Evolutionary conservation across 164 flowering plant species (phyloP), one percentile per base, ranked within the genome.

Genomic region (Sedum album): DNA sequence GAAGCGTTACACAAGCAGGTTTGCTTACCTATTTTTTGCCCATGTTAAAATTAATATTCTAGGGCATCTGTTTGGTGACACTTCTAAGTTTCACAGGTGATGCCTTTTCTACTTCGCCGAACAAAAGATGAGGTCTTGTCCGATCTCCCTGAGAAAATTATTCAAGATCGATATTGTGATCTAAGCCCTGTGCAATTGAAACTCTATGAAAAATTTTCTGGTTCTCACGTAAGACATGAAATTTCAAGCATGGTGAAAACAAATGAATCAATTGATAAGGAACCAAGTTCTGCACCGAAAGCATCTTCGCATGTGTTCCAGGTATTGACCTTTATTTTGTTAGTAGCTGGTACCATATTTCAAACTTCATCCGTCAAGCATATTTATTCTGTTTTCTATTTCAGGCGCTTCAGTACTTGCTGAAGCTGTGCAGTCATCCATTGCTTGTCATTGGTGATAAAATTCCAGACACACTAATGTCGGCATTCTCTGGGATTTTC

Each of bases 1-100:
- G 99, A 95, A 83, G 98, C 99, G 70, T 75, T 95, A 80, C 99
- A 95, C 74, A 95, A 95, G 79, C 99, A 95, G 96, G 98, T 90
- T 3, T 42, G 26, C 18, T 57, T 33, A 28, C 62, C 33, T 57
- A 28, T 15, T 17, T n/a, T 57, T 20, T 35, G 31, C 53, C 1
- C 5, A 26, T 28, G 62, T 57, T 13, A 28, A 26, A n/a, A 30
- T 57, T 25, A 4, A 30, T 28, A 26, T 57, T 17, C n/a, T 57
- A 4, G 17, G 3, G 33, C 28, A 28, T 57, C 20, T 26, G 62
- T 57, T 28, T 57, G 17, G 33, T 26, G n/a, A 38, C 18, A 10
- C 31, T 46, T 38, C 68, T 57, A 11, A 20, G 20, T 69, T 31
- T 41, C 26, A 76, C 74, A 92, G 98, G 99, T 92, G 68, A 95